Percentiles rank a stretch among this genome's conserved stretches.
These are phyloP conservation scores for Acanthamoeba castellanii DNA, from an alignment of 208 protist species.

Conservation along the genomic window DNA sequence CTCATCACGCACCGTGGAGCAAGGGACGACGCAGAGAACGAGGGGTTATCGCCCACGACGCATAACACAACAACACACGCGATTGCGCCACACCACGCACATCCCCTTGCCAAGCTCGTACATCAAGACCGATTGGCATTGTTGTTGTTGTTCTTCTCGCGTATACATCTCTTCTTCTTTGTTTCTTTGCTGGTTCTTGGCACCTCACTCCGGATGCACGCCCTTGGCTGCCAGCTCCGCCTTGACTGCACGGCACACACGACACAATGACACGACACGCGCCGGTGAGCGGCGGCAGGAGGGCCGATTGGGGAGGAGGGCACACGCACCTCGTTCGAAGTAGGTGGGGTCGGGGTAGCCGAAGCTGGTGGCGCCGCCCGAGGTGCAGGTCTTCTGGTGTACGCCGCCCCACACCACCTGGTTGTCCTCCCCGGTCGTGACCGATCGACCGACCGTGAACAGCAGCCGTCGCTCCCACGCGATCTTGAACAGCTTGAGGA, in stretches of 20 bases:
- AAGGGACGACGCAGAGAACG: no score
- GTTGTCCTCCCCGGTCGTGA: conserved; percentile 64
- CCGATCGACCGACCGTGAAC: conserved; percentile 37
- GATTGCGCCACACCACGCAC: no score
- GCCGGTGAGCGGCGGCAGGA: neutral
- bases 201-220: neutral
- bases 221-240: conserved; percentile 64
- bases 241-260: neutral
- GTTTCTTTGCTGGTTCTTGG: no score
- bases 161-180: no score
- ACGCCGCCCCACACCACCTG: conserved; percentile 74
- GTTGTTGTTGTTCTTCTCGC: no score
- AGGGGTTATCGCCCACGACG: no score
- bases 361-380: conserved; percentile 71
- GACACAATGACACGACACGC: neutral
- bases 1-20: no score
- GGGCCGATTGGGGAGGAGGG: neutral
- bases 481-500: conserved; percentile 44
- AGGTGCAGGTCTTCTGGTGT: conserved; percentile 69
- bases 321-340: conserved; percentile 32
- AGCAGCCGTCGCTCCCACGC: conserved; percentile 69
- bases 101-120: no score
- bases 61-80: no score
- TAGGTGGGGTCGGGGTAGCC: conserved; percentile 74
- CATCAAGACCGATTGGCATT: no score